Conservation (phyloP, 129 eudicot genomes). For the Dittrichia graveolens region DNA sequence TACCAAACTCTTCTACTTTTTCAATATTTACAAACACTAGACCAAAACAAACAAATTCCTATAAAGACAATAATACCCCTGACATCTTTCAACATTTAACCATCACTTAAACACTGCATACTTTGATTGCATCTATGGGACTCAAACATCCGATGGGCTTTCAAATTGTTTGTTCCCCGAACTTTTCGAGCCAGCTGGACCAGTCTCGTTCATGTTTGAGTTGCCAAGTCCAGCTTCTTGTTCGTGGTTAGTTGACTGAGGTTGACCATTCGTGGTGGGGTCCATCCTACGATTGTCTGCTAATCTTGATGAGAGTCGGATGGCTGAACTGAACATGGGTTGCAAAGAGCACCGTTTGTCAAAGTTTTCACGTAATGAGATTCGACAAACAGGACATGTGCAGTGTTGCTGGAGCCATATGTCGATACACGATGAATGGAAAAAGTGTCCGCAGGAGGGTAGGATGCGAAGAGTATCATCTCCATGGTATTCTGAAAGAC, state of each 20-base stretch:
- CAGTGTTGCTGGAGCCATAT: slow-evolving; percentile 88
- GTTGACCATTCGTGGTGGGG: slow-evolving; percentile 40
- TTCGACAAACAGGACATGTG: slow-evolving; percentile 90
- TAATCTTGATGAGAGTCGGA: slow-evolving; percentile 43
- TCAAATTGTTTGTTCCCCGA: slow-evolving; percentile 42
- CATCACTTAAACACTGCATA: slow-evolving; percentile 23
- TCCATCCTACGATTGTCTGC: slow-evolving; percentile 34
- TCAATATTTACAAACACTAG: slow-evolving; percentile 35
- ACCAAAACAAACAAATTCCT: slow-evolving; percentile 28
- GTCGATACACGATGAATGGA: slow-evolving; percentile 82
- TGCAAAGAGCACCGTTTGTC: slow-evolving; percentile 67
- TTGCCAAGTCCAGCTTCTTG: slow-evolving; percentile 32
- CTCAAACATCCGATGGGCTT: slow-evolving; percentile 52
- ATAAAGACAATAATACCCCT: slow-evolving; percentile 19
- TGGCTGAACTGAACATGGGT: slow-evolving; percentile 80
- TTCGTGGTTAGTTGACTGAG: slow-evolving; percentile 27
- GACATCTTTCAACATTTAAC: slow-evolving; percentile 13
- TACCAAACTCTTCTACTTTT: slow-evolving; percentile 21
- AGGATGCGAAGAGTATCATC: slow-evolving; percentile 77
- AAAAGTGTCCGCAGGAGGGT: slow-evolving; percentile 76
- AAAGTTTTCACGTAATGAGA: slow-evolving; percentile 68
- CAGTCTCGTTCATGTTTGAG: slow-evolving; percentile 28
- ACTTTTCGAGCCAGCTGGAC: slow-evolving; percentile 33
- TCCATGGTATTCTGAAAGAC: slow-evolving; percentile 74
- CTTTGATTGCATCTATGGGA: slow-evolving; percentile 9